These are phyloP conservation scores for Trichoderma asperellum DNA, from an alignment of 2,329 filamentous ascomycete genomes.

Conservation along the genomic window DNA sequence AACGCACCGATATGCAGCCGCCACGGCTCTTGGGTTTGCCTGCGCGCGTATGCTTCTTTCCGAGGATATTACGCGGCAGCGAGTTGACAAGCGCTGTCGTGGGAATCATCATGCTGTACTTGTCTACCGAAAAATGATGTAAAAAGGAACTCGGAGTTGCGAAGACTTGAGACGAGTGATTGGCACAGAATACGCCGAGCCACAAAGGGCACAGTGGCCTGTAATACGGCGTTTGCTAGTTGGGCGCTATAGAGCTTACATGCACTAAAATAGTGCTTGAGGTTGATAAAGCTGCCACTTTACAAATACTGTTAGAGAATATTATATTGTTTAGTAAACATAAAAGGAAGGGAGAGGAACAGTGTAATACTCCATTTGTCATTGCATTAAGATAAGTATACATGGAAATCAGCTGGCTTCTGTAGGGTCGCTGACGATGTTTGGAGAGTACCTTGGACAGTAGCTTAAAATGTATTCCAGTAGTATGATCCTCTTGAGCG, in stretches of 20 bases:
- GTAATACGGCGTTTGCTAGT: not conserved
- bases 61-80: constrained; percentile 1
- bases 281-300: not conserved
- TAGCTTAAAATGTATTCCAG: too few species aligned
- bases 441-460: too few species aligned
- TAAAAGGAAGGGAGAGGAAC: too few species aligned
- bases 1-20: not conserved
- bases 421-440: too few species aligned
- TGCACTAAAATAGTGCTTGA: not conserved
- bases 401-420: too few species aligned
- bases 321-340: not conserved
- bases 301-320: not conserved
- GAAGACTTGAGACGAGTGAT: not conserved
- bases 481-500: too few species aligned
- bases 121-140: not conserved
- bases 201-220: not conserved
- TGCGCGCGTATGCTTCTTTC: not conserved
- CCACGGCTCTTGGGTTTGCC: constrained; percentile 2
- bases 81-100: not conserved
- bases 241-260: not conserved
- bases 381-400: too few species aligned
- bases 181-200: not conserved
- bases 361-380: too few species aligned
- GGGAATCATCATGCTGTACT: not conserved
- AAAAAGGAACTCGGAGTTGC: not conserved